Conservation (phyloP, 2,329 filamentous ascomycete genomes). For the Xylaria sp. region DNA sequence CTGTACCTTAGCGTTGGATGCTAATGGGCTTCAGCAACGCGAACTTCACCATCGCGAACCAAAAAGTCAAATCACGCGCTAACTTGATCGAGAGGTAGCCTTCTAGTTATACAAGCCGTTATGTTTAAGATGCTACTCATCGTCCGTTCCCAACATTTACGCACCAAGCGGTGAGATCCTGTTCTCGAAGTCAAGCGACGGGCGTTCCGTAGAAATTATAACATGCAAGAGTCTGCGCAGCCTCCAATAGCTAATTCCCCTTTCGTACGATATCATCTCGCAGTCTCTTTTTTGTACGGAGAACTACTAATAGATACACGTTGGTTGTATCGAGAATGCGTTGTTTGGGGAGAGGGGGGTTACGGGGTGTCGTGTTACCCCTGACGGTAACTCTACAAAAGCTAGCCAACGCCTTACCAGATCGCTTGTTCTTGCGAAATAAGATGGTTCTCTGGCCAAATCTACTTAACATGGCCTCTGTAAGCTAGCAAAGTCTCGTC, state of each 20-base stretch:
- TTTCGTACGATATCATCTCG: not conserved
- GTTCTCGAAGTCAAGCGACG: not conserved
- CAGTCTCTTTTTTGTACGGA: too few relatives aligned
- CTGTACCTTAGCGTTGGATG: not conserved
- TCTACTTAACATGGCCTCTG: too few relatives aligned
- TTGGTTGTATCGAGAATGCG: not conserved
- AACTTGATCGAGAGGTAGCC: not conserved
- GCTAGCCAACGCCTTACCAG: not conserved
- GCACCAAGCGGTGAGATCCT: not conserved
- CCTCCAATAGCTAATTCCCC: not conserved
- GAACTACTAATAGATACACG: not conserved
- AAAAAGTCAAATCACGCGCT: not conserved
- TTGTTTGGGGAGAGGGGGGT: not conserved
- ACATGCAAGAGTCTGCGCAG: not conserved
- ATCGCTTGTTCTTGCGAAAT: not conserved
- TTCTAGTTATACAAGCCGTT: too few relatives aligned
- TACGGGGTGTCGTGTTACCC: conserved; percentile 10
- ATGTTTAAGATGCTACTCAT: too few relatives aligned
- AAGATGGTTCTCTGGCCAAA: not conserved
- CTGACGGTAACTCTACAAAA: conserved; percentile 8
- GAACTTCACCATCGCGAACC: too few relatives aligned
- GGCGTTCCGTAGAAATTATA: not conserved
- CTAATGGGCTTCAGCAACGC: not conserved
- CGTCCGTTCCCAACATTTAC: not conserved
- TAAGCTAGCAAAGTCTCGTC: too few relatives aligned